Conservation (phyloP, 306 rosid species). For the Cicer cuneatum region DNA sequence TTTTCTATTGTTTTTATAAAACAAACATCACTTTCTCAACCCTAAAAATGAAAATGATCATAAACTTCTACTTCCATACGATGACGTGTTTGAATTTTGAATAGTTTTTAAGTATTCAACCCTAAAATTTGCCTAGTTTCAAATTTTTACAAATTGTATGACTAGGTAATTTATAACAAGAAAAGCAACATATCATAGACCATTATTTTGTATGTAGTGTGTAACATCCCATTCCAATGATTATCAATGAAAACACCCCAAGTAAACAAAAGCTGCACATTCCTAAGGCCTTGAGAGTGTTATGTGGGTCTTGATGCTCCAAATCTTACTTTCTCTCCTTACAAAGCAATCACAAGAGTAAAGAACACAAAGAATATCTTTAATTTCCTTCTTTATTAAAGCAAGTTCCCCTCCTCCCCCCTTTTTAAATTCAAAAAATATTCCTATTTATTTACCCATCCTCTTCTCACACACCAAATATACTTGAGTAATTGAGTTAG, state of each 20-base stretch:
- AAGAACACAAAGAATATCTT: constrained; percentile 63
- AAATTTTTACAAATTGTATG: constrained; percentile 7
- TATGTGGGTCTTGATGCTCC: constrained; percentile 45
- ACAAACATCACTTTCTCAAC: no score
- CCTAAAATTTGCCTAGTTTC: neutral
- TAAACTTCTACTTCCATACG: no score
- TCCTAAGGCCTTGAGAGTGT: constrained; percentile 53
- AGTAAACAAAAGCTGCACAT: constrained; percentile 59
- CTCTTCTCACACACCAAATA: constrained; percentile 45
- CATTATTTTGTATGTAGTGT: constrained; percentile 26
- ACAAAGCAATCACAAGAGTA: constrained; percentile 66
- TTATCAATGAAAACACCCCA: constrained; percentile 41
- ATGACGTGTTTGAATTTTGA: no score
- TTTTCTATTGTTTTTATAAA: no score
- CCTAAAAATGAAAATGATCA: no score
- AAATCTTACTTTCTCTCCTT: constrained; percentile 75
- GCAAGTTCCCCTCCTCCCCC: constrained; percentile 54
- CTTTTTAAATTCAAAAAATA: constrained; percentile 55
- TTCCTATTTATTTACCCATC: constrained; percentile 48
- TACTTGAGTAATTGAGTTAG: constrained; percentile 57
- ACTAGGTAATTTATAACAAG: constrained; percentile 7
- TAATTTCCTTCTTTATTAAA: constrained; percentile 65
- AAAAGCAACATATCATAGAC: constrained; percentile 35
- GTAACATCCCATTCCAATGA: constrained; percentile 39
- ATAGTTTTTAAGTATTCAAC: no score